Base-by-base conservation (phyloP, 805 yeast genomes). In the Teunomyces kruisii region DNA sequence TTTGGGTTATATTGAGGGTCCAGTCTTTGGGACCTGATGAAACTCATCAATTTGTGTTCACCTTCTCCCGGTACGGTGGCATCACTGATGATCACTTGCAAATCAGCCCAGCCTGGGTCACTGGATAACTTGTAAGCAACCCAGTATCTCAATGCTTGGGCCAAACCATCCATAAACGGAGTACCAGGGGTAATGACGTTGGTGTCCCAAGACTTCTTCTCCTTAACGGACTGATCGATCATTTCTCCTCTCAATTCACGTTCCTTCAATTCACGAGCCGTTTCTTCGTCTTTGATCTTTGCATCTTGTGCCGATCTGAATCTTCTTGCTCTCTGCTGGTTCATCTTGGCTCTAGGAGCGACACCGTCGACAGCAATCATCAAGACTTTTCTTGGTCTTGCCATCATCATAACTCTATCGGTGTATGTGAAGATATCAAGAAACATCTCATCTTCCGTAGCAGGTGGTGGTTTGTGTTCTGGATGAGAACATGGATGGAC, bases 401-500 rank as follows among this genome's bases (percentile, higher is more conserved):
- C 98, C 90, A 94, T 87, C 68, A 82, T 81, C 38, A 94, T 69
- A 6, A 94, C 97, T 39, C 96, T 76, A 53, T 94, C 95, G 0
- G 99, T 94, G 62, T 94, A 94, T 55, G 82, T 83, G 69, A 94
- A 94, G 22, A 94, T 85, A 38, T 92, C 98, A 46, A 91, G 66
- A 73, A 94, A 83, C 99, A 94, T 94, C 59, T 94, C 97, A 49
- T 90, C 96, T 59, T 94, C 99, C 0, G 92, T 90, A 55, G 84
- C 95, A 9, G 99, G 99, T 0, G 99, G 85, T 0, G 97, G 96
- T 54, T 85, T 85, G 54, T 92, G 87, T 59, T 92, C 99, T 0
- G 99, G 99, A 65, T 94, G 99, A 2, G 97, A 86, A 74, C 98
- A 94, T 1, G 99, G 99, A 72, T 94, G 99, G 4, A 94, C 99